Conservation (phyloP, 2,329 filamentous ascomycete species). For the Mycosphaerella sp. region DNA sequence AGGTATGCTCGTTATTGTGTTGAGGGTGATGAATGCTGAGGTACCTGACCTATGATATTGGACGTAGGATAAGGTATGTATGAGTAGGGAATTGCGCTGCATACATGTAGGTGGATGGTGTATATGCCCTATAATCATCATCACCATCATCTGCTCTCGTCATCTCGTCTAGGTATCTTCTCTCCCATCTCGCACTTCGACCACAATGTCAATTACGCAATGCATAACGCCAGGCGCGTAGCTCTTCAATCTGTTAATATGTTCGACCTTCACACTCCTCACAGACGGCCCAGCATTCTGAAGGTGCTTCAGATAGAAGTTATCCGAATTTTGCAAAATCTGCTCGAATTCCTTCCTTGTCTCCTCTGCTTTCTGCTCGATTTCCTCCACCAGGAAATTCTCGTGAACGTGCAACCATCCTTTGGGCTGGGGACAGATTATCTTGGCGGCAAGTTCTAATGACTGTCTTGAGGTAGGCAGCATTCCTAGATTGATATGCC, state of each 20-base stretch:
- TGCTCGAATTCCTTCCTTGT: slow-evolving; percentile 34
- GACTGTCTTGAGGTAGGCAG: slow-evolving; percentile 48
- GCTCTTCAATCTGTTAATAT: slow-evolving; percentile 52
- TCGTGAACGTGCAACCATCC: slow-evolving; percentile 59
- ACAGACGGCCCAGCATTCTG: slow-evolving; percentile 11
- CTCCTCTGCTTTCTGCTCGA: slow-evolving; percentile 41
- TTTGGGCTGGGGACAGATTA: slow-evolving; percentile 42
- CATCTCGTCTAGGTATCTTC: not conserved
- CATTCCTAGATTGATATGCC: slow-evolving; percentile 56
- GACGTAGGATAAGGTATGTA: too few species aligned
- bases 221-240: slow-evolving; percentile 58
- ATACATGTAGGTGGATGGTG: too few species aligned
- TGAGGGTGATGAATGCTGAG: too few species aligned
- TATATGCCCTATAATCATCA: too few species aligned
- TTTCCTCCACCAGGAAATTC: slow-evolving; percentile 48
- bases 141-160: too few species aligned
- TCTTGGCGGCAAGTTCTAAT: slow-evolving; percentile 46
- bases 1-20: too few species aligned
- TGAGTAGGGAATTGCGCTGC: too few species aligned
- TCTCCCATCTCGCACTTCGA: not conserved
- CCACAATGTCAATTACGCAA: slow-evolving; percentile 52
- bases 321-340: slow-evolving; percentile 16
- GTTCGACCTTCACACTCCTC: slow-evolving; percentile 31
- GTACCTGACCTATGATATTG: too few species aligned
- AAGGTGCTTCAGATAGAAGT: not conserved